Conservation (phyloP, 164 flowering plant genomes). For the Tetrastigma voinierianum region DNA sequence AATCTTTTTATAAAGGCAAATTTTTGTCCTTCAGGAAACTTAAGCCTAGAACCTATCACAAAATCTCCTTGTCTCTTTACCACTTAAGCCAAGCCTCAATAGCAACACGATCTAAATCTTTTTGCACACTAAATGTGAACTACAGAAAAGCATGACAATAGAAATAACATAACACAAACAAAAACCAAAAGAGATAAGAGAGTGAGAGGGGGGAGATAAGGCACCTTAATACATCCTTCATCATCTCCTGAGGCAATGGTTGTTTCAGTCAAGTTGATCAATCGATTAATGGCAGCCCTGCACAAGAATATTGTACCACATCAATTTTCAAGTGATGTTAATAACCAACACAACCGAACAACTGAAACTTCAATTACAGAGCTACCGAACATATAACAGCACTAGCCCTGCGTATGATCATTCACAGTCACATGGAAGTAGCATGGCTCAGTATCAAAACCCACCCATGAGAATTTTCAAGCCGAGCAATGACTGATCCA, state of each 20-base stretch:
- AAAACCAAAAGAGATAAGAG: neutral
- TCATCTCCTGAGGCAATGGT: constrained; percentile 95
- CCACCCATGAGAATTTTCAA: constrained; percentile 80
- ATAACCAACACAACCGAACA: neutral
- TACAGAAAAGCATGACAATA: neutral
- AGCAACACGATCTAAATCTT: too few species aligned
- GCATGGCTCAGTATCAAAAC: constrained; percentile 5
- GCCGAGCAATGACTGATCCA: constrained; percentile 61
- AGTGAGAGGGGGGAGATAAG: neutral
- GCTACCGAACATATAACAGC: neutral
- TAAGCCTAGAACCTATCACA: too few species aligned
- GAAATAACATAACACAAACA: neutral
- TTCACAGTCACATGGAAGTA: neutral
- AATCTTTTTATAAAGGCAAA: too few species aligned
- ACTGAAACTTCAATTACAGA: neutral
- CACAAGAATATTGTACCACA: neutral
- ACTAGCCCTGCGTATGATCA: neutral
- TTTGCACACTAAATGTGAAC: too few species aligned
- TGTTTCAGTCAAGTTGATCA: constrained; percentile 71
- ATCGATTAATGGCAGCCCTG: constrained; percentile 75
- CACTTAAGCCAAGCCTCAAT: too few species aligned
- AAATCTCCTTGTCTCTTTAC: too few species aligned
- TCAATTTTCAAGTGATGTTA: neutral
- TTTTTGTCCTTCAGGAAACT: too few species aligned
- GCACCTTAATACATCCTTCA: constrained; percentile 84